These are phyloP conservation scores for Cephaloascus albidus DNA, from an alignment of 805 yeast species.

Conservation along the genomic window DNA sequence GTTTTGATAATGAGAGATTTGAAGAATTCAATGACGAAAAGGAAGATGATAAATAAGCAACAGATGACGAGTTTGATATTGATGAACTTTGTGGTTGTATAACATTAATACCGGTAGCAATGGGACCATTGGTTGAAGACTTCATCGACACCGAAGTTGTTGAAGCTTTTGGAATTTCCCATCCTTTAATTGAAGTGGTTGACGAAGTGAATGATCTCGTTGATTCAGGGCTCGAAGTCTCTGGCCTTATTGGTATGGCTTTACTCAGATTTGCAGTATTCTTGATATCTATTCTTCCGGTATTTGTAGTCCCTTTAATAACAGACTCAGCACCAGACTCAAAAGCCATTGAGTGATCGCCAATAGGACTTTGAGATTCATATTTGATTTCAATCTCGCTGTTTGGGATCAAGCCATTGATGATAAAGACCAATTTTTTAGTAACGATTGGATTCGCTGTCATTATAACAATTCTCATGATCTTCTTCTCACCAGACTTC, in stretches of 20 bases:
- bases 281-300: too few relatives aligned
- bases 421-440: constrained; percentile 43
- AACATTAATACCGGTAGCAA: background rate
- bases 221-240: constrained; percentile 3
- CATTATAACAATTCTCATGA: constrained; percentile 44
- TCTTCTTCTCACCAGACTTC: constrained; percentile 16
- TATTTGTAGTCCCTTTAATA: too few relatives aligned
- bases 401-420: constrained; percentile 44
- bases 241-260: background rate
- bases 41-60: constrained; percentile 31
- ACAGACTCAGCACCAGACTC: too few relatives aligned
- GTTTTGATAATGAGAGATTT: constrained; percentile 26
- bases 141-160: constrained; percentile 1
- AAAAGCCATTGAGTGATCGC: too few relatives aligned
- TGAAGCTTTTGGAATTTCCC: background rate
- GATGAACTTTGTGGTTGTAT: constrained; percentile 7
- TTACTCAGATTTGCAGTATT: background rate
- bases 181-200: constrained; percentile 17
- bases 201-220: constrained; percentile 9
- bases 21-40: constrained; percentile 25
- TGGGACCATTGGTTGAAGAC: constrained; percentile 4
- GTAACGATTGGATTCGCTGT: constrained; percentile 55
- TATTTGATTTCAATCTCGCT: too few relatives aligned
- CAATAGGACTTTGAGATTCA: too few relatives aligned
- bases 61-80: constrained; percentile 21